Percentiles rank a stretch among this genome's conserved stretches.
phyloP scores from a whole-genome alignment of 306 rosid genomes.

The Prunus mira region DNA sequence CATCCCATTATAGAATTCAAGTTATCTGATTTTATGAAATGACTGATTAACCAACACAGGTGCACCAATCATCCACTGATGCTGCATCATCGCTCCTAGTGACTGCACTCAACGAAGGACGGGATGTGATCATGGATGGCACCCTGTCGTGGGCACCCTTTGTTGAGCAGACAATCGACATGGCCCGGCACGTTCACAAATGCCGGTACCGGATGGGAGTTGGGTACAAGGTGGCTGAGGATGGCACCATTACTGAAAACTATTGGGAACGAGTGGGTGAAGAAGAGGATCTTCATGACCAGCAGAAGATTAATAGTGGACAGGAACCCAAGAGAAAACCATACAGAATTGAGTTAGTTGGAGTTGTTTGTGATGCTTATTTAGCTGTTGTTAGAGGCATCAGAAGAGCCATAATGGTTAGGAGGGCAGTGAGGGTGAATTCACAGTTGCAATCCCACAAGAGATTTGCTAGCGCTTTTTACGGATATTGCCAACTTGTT shows the following conservation, averaged over 20 bases:
- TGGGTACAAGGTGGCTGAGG: slow-evolving; percentile 68
- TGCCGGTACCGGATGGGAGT: slow-evolving; percentile 76
- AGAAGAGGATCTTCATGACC: slow-evolving; percentile 30
- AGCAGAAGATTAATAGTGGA: slow-evolving; percentile 10
- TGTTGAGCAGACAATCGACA: slow-evolving; percentile 68
- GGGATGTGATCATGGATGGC: slow-evolving; percentile 92
- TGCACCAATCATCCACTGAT: slow-evolving; percentile 75
- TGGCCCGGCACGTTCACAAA: slow-evolving; percentile 84
- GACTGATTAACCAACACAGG: slow-evolving; percentile 35
- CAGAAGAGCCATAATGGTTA: slow-evolving; percentile 77
- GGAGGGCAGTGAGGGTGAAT: slow-evolving; percentile 88
- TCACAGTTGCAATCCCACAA: slow-evolving; percentile 87
- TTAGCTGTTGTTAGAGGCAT: slow-evolving; percentile 92
- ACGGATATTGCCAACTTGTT: slow-evolving; percentile 68
- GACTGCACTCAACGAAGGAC: slow-evolving; percentile 79
- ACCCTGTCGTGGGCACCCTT: slow-evolving; percentile 92
- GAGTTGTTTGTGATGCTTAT: slow-evolving; percentile 91
- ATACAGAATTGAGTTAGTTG: slow-evolving; percentile 86
- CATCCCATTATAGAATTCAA: not conserved
- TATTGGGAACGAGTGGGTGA: slow-evolving; percentile 73
- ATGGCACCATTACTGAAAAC: slow-evolving; percentile 62
- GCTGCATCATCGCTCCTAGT: slow-evolving; percentile 92
- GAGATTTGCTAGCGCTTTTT: slow-evolving; percentile 81
- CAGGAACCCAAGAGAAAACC: slow-evolving; percentile 40
- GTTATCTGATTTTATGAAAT: not conserved